Conservation (phyloP, 805 yeast species). For the Candida vaughaniae region DNA sequence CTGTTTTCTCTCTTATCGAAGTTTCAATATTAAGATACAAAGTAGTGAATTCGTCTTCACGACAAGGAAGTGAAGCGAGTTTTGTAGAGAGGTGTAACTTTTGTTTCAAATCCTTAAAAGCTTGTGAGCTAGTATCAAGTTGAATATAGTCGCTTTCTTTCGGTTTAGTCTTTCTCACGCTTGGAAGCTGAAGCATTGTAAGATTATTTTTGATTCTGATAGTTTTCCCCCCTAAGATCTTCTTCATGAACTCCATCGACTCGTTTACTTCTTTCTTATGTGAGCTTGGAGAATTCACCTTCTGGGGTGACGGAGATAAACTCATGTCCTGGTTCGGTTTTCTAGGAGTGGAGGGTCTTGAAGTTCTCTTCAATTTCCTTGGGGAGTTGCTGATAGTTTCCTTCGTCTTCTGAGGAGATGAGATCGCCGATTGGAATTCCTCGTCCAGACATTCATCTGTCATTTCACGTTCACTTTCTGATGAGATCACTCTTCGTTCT, state of each 20-base stretch:
- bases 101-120: constrained; percentile 39
- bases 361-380: not conserved
- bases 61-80: constrained; percentile 67
- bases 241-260: constrained; percentile 6
- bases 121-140: constrained; percentile 24
- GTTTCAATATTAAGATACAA: constrained; percentile 67
- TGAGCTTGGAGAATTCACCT: constrained; percentile 1
- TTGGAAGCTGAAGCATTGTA: constrained; percentile 12
- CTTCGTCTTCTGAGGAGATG: no score
- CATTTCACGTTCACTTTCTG: no score
- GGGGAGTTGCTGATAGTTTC: constrained; percentile 17
- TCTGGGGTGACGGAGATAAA: constrained; percentile 4
- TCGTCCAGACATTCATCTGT: not conserved
- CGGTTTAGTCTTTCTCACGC: constrained; percentile 9
- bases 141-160: constrained; percentile 4
- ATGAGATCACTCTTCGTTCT: no score
- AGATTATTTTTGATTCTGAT: constrained; percentile 1
- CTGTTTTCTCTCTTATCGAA: constrained; percentile 67
- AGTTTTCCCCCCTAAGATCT: constrained; percentile 4
- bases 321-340: no score
- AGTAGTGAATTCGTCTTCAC: constrained; percentile 78
- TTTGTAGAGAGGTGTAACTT: constrained; percentile 46
- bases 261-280: constrained; percentile 6
- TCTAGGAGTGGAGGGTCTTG: constrained; percentile 1
- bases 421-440: not conserved